Evolutionary conservation across 2,329 filamentous ascomycete species (phyloP).

Genomic region (Paraconiothyrium sp.): DNA sequence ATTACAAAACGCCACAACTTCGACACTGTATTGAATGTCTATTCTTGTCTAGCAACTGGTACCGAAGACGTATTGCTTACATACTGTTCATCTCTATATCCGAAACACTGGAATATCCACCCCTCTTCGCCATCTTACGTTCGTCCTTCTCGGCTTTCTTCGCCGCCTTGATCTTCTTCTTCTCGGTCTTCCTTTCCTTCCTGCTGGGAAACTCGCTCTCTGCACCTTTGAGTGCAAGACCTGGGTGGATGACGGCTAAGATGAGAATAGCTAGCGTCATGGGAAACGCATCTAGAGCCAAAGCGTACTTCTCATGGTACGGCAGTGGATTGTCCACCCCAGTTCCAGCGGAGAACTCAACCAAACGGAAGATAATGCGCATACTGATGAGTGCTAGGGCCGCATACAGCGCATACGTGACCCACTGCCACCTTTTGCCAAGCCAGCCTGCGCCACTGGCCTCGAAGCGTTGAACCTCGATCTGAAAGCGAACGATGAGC

Average conservation of each 20-base stretch:
- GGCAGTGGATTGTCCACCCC: slow-evolving; percentile 56
- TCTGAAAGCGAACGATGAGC: slow-evolving; percentile 32
- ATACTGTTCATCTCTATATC: slow-evolving; percentile 14
- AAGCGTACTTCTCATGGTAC: slow-evolving; percentile 63
- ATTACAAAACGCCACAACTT: neutral
- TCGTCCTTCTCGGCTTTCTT: slow-evolving; percentile 30
- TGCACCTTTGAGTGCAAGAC: slow-evolving; percentile 31
- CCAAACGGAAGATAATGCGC: slow-evolving; percentile 69
- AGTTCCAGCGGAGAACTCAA: slow-evolving; percentile 63
- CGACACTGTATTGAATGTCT: neutral
- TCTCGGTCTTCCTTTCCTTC: slow-evolving; percentile 37
- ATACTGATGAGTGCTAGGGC: slow-evolving; percentile 55
- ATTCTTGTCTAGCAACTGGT: neutral
- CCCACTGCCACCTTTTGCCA: slow-evolving; percentile 28
- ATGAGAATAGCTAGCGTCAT: slow-evolving; percentile 58
- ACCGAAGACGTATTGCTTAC: neutral
- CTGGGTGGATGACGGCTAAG: slow-evolving; percentile 37
- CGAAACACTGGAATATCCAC: neutral
- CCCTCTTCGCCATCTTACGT: slow-evolving; percentile 23
- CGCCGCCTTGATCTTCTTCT: slow-evolving; percentile 29
- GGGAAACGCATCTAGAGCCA: slow-evolving; percentile 63
- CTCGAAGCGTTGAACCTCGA: slow-evolving; percentile 24
- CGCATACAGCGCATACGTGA: slow-evolving; percentile 54
- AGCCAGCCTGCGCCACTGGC: neutral
- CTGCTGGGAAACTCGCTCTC: slow-evolving; percentile 38